phyloP scores from a whole-genome alignment of 2,329 filamentous ascomycete genomes.

The Leptographium lundbergii region DNA sequence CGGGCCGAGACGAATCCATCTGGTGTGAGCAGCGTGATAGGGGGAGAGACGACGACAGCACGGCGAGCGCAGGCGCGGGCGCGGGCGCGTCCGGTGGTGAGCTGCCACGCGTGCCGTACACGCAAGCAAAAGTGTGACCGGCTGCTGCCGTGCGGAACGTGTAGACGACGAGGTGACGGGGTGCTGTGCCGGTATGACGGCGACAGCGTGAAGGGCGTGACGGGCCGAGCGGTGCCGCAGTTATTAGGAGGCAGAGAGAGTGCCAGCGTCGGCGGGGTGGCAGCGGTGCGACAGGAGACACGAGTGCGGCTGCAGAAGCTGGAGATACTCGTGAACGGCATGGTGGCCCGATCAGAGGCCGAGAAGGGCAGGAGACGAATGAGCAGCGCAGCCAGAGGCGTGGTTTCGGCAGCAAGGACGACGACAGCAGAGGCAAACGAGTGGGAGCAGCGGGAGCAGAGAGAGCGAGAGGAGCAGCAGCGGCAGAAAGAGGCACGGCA shows the following conservation, averaged over 20 bases:
- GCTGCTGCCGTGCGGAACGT: constrained; percentile 25
- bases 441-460: too few relatives aligned
- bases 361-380: background rate
- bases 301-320: constrained; percentile 26
- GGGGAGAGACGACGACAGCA: background rate
- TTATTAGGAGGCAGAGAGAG: background rate
- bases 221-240: background rate
- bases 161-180: constrained; percentile 24
- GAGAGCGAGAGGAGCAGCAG: background rate
- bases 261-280: background rate
- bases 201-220: background rate
- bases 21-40: background rate
- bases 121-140: constrained; percentile 32
- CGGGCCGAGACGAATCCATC: background rate
- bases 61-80: background rate
- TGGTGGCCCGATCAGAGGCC: constrained; percentile 14
- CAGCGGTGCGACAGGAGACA: constrained; percentile 20
- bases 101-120: constrained; percentile 27
- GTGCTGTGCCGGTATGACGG: constrained; percentile 20
- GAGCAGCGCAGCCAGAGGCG: background rate
- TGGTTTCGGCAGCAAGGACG: background rate
- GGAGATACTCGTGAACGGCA: constrained; percentile 26
- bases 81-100: constrained; percentile 23
- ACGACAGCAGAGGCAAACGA: too few relatives aligned
- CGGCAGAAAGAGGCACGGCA: background rate